phyloP scores from a whole-genome alignment of 495 filamentous ascomycete species.

The Aspergillus carlsbadensis region DNA sequence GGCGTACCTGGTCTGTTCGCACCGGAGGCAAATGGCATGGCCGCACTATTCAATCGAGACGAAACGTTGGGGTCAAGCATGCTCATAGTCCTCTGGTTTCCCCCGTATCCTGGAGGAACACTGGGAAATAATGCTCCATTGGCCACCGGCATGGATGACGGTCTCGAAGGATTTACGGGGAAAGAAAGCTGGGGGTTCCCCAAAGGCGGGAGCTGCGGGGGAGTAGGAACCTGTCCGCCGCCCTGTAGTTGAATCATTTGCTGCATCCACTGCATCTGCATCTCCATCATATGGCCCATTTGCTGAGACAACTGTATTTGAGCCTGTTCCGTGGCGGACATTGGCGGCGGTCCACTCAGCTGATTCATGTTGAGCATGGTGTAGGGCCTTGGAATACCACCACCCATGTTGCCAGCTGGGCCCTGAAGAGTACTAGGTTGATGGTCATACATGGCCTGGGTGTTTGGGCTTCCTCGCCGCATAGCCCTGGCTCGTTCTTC shows the following conservation, averaged over 20 bases:
- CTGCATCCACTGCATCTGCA: constrained; percentile 86
- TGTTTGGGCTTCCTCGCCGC: constrained; percentile 76
- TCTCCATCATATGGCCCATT: constrained; percentile 87
- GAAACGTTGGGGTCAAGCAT: constrained; percentile 74
- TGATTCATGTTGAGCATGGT: constrained; percentile 49
- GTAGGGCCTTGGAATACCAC: constrained; percentile 44
- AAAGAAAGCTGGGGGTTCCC: constrained; percentile 14
- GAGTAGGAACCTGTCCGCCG: constrained; percentile 29
- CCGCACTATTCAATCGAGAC: constrained; percentile 46
- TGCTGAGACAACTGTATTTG: constrained; percentile 84
- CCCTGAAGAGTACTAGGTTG: constrained; percentile 33
- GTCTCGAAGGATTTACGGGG: constrained; percentile 28
- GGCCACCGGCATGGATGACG: constrained; percentile 44
- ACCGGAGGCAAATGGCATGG: constrained; percentile 31
- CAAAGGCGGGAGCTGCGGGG: constrained; percentile 21
- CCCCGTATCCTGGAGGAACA: constrained; percentile 20
- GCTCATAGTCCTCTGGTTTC: constrained; percentile 66
- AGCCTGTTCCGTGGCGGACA: constrained; percentile 66
- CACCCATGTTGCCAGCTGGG: constrained; percentile 25
- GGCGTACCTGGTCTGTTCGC: constrained; percentile 31
- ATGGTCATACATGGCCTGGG: constrained; percentile 48
- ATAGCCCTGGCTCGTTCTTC: constrained; percentile 79
- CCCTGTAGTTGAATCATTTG: constrained; percentile 74
- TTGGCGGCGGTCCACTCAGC: constrained; percentile 27
- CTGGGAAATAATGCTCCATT: constrained; percentile 22